Evolutionary conservation across 768 basidiomycete species (phyloP), one percentile per base, ranked within the genome.

Genomic region (Hortiboletus campestris): DNA sequence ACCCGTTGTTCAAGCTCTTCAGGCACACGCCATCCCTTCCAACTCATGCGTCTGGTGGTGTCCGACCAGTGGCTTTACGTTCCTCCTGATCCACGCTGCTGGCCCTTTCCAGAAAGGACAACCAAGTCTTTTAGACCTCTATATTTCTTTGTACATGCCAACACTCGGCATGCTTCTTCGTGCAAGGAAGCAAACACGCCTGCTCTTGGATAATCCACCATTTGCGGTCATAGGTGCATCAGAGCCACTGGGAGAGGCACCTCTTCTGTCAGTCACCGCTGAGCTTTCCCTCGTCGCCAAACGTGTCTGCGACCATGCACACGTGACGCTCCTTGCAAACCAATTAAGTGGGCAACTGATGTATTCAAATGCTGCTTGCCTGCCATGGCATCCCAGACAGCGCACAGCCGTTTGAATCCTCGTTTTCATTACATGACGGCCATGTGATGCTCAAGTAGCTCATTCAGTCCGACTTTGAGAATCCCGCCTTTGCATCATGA

Each of bases 141-240:
- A 53, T 6, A 17, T 70, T 28, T 67, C 66, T 4, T 69, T 68
- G 7, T 70, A 69, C 41, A 64, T 62, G 2, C 60, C 66, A 6
- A 67, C 66, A 1, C 49, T 70, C 19, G 28, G 59, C 3, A 49
- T 59, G 40, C 47, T 69, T 19, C 53, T 65, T 34, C 54, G 38
- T 10, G 49, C 49, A 11, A n/a, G 39, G 49, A 40, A 49, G 28
- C 39, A 17, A 32, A 9, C 49, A 19, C 25, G 6, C 10, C 38
- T 13, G 9, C 28, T 34, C 17, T 25, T 48, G 22, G 57, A 59
- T 16, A 19, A 25, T 2, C 42, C 38, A 36, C 16, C 34, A 4
- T 45, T 63, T 20, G 29, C 34, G 28, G 28, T 42, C 2, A 34
- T 62, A 9, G 55, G 56, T 16, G 10, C 47, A 12, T 49, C 51